Evolutionary conservation across 2,329 filamentous ascomycete species (phyloP).

Genomic region (Fusarium sp.): DNA sequence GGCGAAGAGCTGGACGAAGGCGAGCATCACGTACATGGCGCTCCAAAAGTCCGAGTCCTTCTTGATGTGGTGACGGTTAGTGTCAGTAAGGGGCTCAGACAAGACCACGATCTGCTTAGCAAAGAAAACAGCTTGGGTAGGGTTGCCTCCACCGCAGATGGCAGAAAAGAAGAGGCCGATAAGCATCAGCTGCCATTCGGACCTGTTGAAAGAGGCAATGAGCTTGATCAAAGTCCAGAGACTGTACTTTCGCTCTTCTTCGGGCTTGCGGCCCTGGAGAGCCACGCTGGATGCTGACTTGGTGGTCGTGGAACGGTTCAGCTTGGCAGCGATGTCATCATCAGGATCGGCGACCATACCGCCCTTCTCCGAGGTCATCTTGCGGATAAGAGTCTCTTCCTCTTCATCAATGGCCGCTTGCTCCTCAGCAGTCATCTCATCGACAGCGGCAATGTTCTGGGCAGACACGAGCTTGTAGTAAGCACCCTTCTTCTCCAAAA

Average conservation of each 20-base stretch:
- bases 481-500: slow-evolving; percentile 76
- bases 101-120: slow-evolving; percentile 85
- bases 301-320: slow-evolving; percentile 65
- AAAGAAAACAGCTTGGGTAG: slow-evolving; percentile 77
- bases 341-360: slow-evolving; percentile 66
- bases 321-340: slow-evolving; percentile 68
- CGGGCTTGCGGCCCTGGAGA: slow-evolving; percentile 65
- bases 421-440: slow-evolving; percentile 63
- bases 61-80: slow-evolving; percentile 67
- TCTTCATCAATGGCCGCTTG: slow-evolving; percentile 60
- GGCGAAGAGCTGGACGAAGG: slow-evolving; percentile 75
- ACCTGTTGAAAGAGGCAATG: slow-evolving; percentile 81
- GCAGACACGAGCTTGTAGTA: slow-evolving; percentile 90
- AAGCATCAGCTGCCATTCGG: slow-evolving; percentile 78
- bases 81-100: slow-evolving; percentile 61
- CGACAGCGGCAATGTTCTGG: slow-evolving; percentile 78
- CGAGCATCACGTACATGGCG: slow-evolving; percentile 89
- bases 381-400: slow-evolving; percentile 62
- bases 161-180: slow-evolving; percentile 78
- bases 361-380: slow-evolving; percentile 54
- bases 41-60: slow-evolving; percentile 86
- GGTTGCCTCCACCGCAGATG: slow-evolving; percentile 85
- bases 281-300: slow-evolving; percentile 76
- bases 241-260: slow-evolving; percentile 69
- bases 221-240: slow-evolving; percentile 82